Evolutionary conservation across 2,329 filamentous ascomycete species (phyloP).

Genomic region (Pseudomassariella vexata): DNA sequence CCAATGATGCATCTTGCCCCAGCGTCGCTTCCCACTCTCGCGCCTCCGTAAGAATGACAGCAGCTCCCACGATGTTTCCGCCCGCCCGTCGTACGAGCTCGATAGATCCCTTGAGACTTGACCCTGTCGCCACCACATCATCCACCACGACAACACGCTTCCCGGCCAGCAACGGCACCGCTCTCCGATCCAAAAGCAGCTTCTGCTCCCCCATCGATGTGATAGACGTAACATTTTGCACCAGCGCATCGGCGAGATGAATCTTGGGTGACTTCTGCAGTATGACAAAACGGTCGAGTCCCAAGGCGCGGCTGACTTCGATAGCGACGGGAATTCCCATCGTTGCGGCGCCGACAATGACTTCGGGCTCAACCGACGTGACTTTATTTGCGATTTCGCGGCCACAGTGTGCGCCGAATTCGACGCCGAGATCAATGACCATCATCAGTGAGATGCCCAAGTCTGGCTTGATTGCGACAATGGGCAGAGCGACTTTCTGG

Average conservation of each 20-base stretch:
- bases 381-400: not conserved
- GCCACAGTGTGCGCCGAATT: not conserved
- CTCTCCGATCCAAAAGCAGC: slow-evolving; percentile 2
- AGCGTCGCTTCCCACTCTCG: slow-evolving; percentile 2
- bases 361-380: not conserved
- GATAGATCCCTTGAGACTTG: slow-evolving; percentile 1
- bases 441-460: slow-evolving; percentile 5
- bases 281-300: slow-evolving; percentile 5
- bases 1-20: slow-evolving; percentile 1
- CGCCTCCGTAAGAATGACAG: slow-evolving; percentile 3
- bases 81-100: slow-evolving; percentile 4
- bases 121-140: slow-evolving; percentile 4
- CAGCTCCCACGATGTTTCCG: slow-evolving; percentile 3
- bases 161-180: slow-evolving; percentile 1
- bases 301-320: slow-evolving; percentile 2
- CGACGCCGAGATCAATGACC: slow-evolving; percentile 5
- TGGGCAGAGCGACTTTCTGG: slow-evolving; percentile 9
- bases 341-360: slow-evolving; percentile 5
- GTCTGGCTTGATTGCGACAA: not conserved
- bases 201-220: slow-evolving; percentile 2
- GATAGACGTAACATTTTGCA: not conserved
- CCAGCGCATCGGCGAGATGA: slow-evolving; percentile 2
- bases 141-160: slow-evolving; percentile 3
- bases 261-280: slow-evolving; percentile 6
- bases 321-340: slow-evolving; percentile 6